Base-by-base conservation (phyloP, 2,329 filamentous ascomycete genomes). In the Penicillium brevicompactum region DNA sequence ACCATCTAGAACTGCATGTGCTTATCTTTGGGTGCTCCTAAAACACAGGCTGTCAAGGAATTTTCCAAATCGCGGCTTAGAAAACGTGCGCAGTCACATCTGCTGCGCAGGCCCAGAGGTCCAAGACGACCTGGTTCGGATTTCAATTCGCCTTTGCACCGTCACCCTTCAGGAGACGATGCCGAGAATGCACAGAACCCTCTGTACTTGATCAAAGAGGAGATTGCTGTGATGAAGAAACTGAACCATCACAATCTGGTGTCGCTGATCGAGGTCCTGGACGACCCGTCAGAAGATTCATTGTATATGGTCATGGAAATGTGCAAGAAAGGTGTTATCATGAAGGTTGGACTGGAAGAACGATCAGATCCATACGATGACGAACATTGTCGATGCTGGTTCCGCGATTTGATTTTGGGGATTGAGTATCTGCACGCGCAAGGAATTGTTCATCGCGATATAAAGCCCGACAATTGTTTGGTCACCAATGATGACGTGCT, bases 161-260 rank as follows among this genome's bases (percentile, higher is more conserved):
- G 85, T 34, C 81, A 83, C 65, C 82, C 84, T 9, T 79, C 80
- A 42, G 75, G 80, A 46, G 74, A 76, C 22, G 72, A 74, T 21
- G 74, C 80, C 55, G 78, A 82, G 57, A 77, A 80, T 44, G 82
- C 82, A 42, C 87, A 89, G 70, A 88, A 87, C 63, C 85, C 93
- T 0, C 80, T 97, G 11, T 90, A 90, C 67, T 79, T 97, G 56
- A 97, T 99, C 72, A 89, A 92, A 58, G 90, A 96, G 73, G 94
- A 99, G 74, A 94, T 97, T 67, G 94, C 94, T 55, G 95, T 97
- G 70, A 97, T 99, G 92, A 99, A 97, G 80, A 97, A 97, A 76
- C 82, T 97, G 45, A 87, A 97, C 69, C 94, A 99, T 69, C 88
- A 87, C 27, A 99, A 97, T 69, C 80, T 99, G n/a, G 93, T 97